Evolutionary conservation across 805 yeast species (phyloP).

Genomic region (Starmerella stigmatis): DNA sequence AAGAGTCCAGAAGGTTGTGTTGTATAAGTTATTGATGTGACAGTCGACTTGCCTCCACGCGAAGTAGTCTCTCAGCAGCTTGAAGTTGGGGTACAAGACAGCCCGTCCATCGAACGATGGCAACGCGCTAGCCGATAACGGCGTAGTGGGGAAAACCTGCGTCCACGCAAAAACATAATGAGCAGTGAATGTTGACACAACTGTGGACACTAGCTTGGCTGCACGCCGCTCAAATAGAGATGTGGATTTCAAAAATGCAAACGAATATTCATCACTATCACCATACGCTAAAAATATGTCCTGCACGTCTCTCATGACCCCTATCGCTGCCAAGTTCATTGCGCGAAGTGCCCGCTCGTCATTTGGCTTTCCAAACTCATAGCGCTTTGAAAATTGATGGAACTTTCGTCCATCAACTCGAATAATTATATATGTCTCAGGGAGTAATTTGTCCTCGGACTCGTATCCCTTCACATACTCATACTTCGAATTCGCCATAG

Average conservation of each 20-base stretch:
- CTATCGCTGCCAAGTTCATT: conserved; percentile 72
- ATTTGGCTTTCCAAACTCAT: conserved; percentile 78
- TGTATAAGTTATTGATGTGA: conserved; percentile 88
- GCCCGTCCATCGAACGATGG: conserved; percentile 92
- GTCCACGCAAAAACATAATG: conserved; percentile 64
- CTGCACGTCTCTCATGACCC: conserved; percentile 51
- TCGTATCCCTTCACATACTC: conserved; percentile 84
- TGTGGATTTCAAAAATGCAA: conserved; percentile 56
- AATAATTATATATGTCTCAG: conserved; percentile 70
- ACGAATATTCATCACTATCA: conserved; percentile 90
- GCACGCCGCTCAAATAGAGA: conserved; percentile 72
- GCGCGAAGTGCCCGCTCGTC: conserved; percentile 63
- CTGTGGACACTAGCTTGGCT: conserved; percentile 65
- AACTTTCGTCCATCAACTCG: conserved; percentile 92
- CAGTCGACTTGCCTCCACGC: conserved; percentile 93
- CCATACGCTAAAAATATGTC: conserved; percentile 82
- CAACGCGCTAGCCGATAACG: conserved; percentile 42
- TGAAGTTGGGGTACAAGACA: conserved; percentile 63
- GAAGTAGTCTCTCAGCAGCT: conserved; percentile 64
- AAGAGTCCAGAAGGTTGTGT: conserved; percentile 84
- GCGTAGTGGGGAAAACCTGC: conserved; percentile 41
- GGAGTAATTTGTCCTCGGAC: conserved; percentile 57
- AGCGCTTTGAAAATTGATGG: conserved; percentile 61
- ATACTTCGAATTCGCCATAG: conserved; percentile 68
- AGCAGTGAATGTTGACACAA: conserved; percentile 73